Base-by-base conservation (phyloP, 495 filamentous ascomycete genomes). In the Aspergillus haitiensis region DNA sequence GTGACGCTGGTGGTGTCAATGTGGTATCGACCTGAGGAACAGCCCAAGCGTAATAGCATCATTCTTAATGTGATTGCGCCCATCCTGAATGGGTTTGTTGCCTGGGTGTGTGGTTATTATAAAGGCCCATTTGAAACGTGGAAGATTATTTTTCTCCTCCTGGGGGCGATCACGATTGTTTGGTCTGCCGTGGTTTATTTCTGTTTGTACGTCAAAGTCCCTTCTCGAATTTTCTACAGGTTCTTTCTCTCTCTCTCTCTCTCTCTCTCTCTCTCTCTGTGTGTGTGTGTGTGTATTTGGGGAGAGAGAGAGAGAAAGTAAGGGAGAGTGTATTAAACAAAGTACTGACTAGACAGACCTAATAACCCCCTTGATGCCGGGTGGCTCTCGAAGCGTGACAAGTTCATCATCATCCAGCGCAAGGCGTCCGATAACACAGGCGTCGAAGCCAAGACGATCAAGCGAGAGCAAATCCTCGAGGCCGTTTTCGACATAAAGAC, bases 381-480 rank as follows among this genome's bases (percentile, higher is more conserved):
- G 33, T 42, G 15, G 12, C 50, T 52, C 2, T 6, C 58, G 8
- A 63, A 74, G 7, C 66, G 72, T 11, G 75, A 81, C 18, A 76
- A 74, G 15, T 65, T 75, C 33, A 71, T 77, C 63, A 72, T 72
- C 7, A 70, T 84, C 34, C 73, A 83, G 63, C 73, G 81, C 21
- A 69, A 80, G n/a, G 70, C 75, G 0, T 67, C 71, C 11, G 81
- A 85, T 53, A 75, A 82, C 55, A 78, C 78, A 11, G 82, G 82
- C 15, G 71, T 84, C 5, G 75, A 78, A 16, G 83, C 78, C 58
- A 83, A 81, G 59, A 66, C 70, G 12, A 83, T 82, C 63, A 81
- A 82, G 48, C 71, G 62, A 61, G 67, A 76, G 1, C 82, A 85
- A 47, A 72, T 74, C 42, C 66, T 66, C 33, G 79, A 82, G 52